These are phyloP conservation scores for Fragaria ananassa DNA, from an alignment of 306 rosid species.

Conservation along the genomic window DNA sequence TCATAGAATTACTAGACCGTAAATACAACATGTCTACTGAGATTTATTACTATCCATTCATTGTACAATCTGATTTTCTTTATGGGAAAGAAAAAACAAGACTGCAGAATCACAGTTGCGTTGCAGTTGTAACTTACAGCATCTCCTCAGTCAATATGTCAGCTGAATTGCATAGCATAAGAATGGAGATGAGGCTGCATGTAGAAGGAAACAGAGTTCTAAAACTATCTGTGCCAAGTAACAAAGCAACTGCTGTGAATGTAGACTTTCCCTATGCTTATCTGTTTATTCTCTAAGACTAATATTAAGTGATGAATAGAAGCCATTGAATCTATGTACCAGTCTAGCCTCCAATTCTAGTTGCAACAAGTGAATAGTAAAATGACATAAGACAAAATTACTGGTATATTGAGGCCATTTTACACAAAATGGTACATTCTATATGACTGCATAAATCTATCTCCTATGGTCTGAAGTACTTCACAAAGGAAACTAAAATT, in stretches of 20 bases:
- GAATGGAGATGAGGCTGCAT: neutral
- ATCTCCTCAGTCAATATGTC: neutral
- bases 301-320: neutral
- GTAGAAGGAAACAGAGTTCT: neutral
- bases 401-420: neutral
- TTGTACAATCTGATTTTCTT: neutral
- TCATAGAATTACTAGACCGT: neutral
- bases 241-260: conserved; percentile 1
- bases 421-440: neutral
- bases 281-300: neutral
- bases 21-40: neutral
- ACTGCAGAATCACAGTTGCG: neutral
- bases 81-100: neutral
- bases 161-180: neutral
- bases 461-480: neutral
- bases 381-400: neutral
- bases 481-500: neutral
- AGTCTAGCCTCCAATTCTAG: neutral
- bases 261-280: neutral
- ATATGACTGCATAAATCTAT: neutral
- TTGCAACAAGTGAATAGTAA: neutral
- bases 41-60: neutral
- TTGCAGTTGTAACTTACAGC: neutral
- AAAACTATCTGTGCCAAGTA: neutral
- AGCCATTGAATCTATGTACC: neutral